Conservation (phyloP, 208 protist genomes). For the Giardia muris region DNA sequence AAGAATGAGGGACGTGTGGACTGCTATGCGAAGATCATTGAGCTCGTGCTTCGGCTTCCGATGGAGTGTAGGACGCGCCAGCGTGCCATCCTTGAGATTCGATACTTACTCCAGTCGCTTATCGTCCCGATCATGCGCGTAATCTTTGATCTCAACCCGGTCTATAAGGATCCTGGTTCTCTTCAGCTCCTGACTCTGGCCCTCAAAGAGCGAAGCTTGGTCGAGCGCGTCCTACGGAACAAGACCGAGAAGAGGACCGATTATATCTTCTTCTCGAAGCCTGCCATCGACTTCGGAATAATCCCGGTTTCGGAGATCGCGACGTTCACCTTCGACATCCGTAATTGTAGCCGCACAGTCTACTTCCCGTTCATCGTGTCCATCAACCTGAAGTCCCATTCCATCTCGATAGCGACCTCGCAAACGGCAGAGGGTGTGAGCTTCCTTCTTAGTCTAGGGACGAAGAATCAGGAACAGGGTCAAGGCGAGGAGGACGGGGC, state of each 20-base stretch:
- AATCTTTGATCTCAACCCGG: background rate
- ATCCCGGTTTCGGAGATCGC: background rate
- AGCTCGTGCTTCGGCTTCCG: background rate
- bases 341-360: background rate
- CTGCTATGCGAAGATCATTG: background rate
- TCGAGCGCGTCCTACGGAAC: background rate
- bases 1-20: background rate
- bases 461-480: too few relatives aligned
- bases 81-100: background rate
- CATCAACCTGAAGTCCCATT: background rate
- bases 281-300: background rate
- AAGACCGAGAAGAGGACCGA: background rate
- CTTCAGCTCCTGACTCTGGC: background rate
- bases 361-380: slow-evolving; percentile 23
- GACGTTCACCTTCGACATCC: slow-evolving; percentile 9
- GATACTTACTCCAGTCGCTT: background rate
- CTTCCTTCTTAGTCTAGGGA: background rate
- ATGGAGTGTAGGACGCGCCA: background rate
- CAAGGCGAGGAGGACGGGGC: too few relatives aligned
- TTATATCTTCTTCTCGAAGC: slow-evolving; percentile 24
- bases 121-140: background rate
- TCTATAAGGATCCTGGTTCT: background rate
- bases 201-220: background rate
- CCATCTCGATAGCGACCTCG: background rate
- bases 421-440: background rate